Base-by-base conservation (phyloP, 306 rosid species). In the Vicia faba region DNA sequence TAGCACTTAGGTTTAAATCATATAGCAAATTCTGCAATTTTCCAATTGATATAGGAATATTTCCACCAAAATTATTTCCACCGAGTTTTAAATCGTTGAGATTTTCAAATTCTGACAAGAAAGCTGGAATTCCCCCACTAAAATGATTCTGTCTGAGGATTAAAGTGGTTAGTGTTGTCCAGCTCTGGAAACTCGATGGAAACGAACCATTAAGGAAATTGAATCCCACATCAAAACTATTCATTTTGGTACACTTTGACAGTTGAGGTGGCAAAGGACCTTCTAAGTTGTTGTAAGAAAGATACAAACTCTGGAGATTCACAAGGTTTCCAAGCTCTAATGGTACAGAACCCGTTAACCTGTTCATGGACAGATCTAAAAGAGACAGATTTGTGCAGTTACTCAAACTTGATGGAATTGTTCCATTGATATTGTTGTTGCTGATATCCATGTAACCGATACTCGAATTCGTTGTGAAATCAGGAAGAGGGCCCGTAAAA, bases 21-120 rank as follows among this genome's bases (percentile, higher is more conserved):
- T 78, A 76, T 1, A 43, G 31, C 65, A 86, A 74, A 76, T 68
- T 74, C 74, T 61, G 64, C 84, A 89, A 66, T 28, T 68, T 38
- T 75, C 91, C 98, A 61, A 92, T 51, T 6, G 85, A 80, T 16
- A 56, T 10, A 19, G 96, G 91, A 80, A 92, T 84, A 50, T 66
- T 76, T 28, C 98, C 96, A 43, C 87, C 91, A 13, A 92, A 73
- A 44, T 43, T 31, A 71, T 92, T 92, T 72, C 96, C 96, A 36
- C 91, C 96, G 68, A 92, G 84, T 12, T 77, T 85, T 57, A 92
- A 81, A 71, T 78, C 82, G 0, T 15, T 50, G 18, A 92, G 95
- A 68, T 4, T 39, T 33, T 35, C 29, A 69, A 81, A 82, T 8
- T 81, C 84, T 0, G 81, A 73, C 58, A 92, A 65, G 76, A 89